phyloP scores from a whole-genome alignment of 352 stramenopile genomes.

The Halophytophthora polymorphica region DNA sequence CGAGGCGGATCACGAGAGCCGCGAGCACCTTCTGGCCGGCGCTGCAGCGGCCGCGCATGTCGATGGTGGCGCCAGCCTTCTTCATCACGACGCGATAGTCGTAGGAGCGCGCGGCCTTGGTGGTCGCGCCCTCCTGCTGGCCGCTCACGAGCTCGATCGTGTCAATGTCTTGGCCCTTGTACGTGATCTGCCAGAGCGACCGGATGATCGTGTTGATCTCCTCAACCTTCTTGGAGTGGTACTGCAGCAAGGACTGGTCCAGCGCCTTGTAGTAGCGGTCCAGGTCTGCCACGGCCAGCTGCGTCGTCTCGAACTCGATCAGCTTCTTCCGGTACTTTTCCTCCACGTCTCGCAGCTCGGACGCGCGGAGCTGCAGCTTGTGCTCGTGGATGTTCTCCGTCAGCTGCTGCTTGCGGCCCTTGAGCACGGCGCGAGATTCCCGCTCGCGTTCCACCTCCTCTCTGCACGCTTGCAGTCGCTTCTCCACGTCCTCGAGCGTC shows the following conservation, averaged over 20 bases:
- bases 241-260: slow-evolving; percentile 95
- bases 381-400: slow-evolving; percentile 54
- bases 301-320: slow-evolving; percentile 96
- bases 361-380: slow-evolving; percentile 48
- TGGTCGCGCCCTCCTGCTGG: slow-evolving; percentile 69
- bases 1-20: slow-evolving; percentile 96
- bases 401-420: slow-evolving; percentile 55
- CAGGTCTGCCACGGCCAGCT: slow-evolving; percentile 94
- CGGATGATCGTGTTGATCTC: slow-evolving; percentile 99
- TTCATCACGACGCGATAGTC: slow-evolving; percentile 99
- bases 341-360: slow-evolving; percentile 92
- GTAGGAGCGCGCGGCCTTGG: slow-evolving; percentile 86
- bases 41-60: slow-evolving; percentile 99
- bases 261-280: slow-evolving; percentile 96
- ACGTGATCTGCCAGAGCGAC: slow-evolving; percentile 98
- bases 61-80: slow-evolving; percentile 93
- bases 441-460: slow-evolving; percentile 22
- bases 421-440: slow-evolving; percentile 35
- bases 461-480: slow-evolving; percentile 36
- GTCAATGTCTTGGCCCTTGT: slow-evolving; percentile 99
- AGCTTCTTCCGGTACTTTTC: slow-evolving; percentile 92
- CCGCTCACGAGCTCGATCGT: slow-evolving; percentile 98
- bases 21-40: slow-evolving; percentile 97
- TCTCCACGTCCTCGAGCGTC: slow-evolving; percentile 41
- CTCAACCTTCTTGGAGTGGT: slow-evolving; percentile 98